These are phyloP conservation scores for Colletotrichum sp. DNA, from an alignment of 2,329 filamentous ascomycete genomes.

Conservation along the genomic window DNA sequence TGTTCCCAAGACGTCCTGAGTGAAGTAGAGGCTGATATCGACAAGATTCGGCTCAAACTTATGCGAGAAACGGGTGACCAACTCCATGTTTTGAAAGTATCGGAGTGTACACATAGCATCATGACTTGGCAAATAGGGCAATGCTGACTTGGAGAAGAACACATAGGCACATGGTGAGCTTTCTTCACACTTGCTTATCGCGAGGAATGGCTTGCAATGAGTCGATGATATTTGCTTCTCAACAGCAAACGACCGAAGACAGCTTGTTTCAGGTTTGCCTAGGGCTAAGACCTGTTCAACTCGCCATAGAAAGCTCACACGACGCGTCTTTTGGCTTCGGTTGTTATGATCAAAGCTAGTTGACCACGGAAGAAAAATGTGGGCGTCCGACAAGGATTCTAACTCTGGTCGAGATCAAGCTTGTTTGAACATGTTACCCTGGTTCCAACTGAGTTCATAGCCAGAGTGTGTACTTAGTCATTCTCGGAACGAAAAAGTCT, in stretches of 20 bases:
- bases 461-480: background rate
- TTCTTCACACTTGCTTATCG: too few species aligned
- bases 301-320: background rate
- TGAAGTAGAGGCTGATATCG: background rate
- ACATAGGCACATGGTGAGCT: too few species aligned
- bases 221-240: too few species aligned
- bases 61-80: background rate
- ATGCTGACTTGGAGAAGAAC: background rate
- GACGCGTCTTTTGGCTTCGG: background rate
- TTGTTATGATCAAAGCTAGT: background rate
- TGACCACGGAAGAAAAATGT: fast-evolving
- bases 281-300: background rate
- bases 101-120: background rate
- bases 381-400: background rate
- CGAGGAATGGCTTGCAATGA: too few species aligned
- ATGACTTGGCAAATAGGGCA: background rate
- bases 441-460: background rate
- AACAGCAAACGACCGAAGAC: too few species aligned
- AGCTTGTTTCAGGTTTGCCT: too few species aligned
- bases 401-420: background rate
- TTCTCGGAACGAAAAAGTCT: background rate
- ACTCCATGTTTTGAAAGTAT: background rate
- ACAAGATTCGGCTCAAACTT: background rate
- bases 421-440: background rate
- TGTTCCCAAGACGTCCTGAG: background rate